Conservation (phyloP, 768 basidiomycete species). For the Wakefieldia striispora region DNA sequence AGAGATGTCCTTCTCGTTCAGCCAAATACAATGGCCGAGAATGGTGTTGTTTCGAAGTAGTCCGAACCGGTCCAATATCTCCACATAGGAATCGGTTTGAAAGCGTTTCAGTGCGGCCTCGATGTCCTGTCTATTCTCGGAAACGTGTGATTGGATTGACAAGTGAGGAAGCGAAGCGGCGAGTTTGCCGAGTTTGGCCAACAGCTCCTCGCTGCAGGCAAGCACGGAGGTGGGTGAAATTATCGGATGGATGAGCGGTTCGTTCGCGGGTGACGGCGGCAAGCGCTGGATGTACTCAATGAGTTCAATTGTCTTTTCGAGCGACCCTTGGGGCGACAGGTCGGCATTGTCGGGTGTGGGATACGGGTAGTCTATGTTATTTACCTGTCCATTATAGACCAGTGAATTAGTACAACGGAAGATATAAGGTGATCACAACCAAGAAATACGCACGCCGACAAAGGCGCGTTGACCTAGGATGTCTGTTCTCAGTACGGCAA, state of each 20-base stretch:
- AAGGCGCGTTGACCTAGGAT: constrained; percentile 77
- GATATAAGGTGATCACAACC: too few relatives aligned
- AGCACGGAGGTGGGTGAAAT: constrained; percentile 93
- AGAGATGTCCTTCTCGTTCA: constrained; percentile 67
- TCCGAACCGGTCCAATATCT: constrained; percentile 72
- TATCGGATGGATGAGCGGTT: constrained; percentile 78
- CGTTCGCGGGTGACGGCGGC: constrained; percentile 29
- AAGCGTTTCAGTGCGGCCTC: constrained; percentile 62
- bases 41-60: constrained; percentile 77
- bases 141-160: constrained; percentile 87
- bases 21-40: constrained; percentile 81
- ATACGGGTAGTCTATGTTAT: constrained; percentile 52
- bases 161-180: constrained; percentile 56
- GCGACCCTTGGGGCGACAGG: constrained; percentile 47
- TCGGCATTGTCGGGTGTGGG: constrained; percentile 62
- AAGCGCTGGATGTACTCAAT: constrained; percentile 67
- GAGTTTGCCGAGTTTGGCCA: constrained; percentile 55
- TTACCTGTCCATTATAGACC: constrained; percentile 14
- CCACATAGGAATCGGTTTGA: constrained; percentile 66
- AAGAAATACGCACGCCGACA: constrained; percentile 58
- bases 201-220: constrained; percentile 68
- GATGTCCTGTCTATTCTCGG: constrained; percentile 77
- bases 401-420: constrained; percentile 10
- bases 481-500: constrained; percentile 3
- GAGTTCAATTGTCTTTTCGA: constrained; percentile 58